Evolutionary conservation across 208 protist genomes (phyloP), one percentile per base, ranked within the genome.

Genomic region (Wallacemonas collosoma): DNA sequence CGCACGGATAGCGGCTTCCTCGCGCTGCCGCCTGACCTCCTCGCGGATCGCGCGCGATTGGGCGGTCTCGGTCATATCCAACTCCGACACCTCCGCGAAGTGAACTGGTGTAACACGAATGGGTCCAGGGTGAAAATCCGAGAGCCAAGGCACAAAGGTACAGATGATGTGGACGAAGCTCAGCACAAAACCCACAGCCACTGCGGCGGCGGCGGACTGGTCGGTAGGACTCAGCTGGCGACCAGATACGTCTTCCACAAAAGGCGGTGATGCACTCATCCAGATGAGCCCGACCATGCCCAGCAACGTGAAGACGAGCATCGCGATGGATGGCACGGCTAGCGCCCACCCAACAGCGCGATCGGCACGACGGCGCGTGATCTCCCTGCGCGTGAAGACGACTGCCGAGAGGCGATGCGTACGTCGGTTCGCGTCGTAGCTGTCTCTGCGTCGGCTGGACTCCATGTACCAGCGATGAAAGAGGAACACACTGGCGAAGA

Each of bases 1-100:
- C n/a, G 60, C 60, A 17, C 40, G 60, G 3, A 38, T 6, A 8
- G 60, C 43, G 15, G 60, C 60, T 17, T 65, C 60, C 43, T 65
- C 60, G 7, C 60, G 60, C 60, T 65, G 40, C 40, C n/a, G 60
- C 4, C 60, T 38, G 41, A 65, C 60, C 15, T 50, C 5, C 43
- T 65, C 60, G n/a, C 60, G 60, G 9, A 65, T 6, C 11, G 60
- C 60, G 3, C 60, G 7, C 40, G 60, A 65, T n/a, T 65, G 60
- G 4, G 8, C 60, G 11, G 60, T 65, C 36, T 65, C 60, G 15
- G 44, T 6, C 6, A n/a, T 50, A 41, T 65, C 39, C 4, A 50
- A 41, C 12, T 4, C 7, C 41, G 4, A 5, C n/a, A 15, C 11
- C 41, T 51, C 60, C 6, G 40, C 8, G 40, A 65, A 65, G 36